Evolutionary conservation across 768 basidiomycete genomes (phyloP), one percentile per base, ranked within the genome.

Genomic region (Boletus tylopilopsis): DNA sequence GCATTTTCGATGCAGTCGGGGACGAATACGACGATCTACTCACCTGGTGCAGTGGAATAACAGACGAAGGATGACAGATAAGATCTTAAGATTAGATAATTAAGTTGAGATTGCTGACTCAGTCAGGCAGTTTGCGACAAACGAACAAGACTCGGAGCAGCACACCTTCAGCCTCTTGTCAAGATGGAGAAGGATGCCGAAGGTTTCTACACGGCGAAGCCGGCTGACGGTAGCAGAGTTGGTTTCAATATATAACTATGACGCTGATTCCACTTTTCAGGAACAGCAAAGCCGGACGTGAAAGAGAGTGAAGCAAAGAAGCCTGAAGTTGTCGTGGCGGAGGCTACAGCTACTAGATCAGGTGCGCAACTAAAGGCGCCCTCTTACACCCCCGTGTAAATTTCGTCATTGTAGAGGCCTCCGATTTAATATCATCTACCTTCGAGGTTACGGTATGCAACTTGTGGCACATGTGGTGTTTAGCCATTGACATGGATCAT

Each of bases 391-490:
- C 9, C 23, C 18, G 21, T 21, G 32, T 33, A 29, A 24, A 41
- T 10, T 4, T 22, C 2, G 22, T 41, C 11, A 4, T 39, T 21
- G 16, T 36, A 70, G 61, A 55, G 41, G 69, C 73, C 11, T 77
- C 72, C 24, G 86, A 90, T 64, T 77, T 92, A 32, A 77, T 90
- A 60, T 78, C 82, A 53, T 85, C 87, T n/a, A 83, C 80, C 22
- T 92, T 89, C 62, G 88, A 92, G 70, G 90, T 92, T 54, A 77
- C 80, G 60, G 90, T 90, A 65, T 48, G 84, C 68, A 30, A 35
- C 29, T 10, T 34, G 21, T 21, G 6, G 18, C 37, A 9, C 22
- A 10, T 29, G 41, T 45, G 24, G 18, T 50, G 22, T 13, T 5
- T 6, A n/a, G 19, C 35, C 12, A 32, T 54, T 55, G 44, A 55